phyloP scores from a whole-genome alignment of 2,329 filamentous ascomycete species.

The Purpureocillium lavendulum region DNA sequence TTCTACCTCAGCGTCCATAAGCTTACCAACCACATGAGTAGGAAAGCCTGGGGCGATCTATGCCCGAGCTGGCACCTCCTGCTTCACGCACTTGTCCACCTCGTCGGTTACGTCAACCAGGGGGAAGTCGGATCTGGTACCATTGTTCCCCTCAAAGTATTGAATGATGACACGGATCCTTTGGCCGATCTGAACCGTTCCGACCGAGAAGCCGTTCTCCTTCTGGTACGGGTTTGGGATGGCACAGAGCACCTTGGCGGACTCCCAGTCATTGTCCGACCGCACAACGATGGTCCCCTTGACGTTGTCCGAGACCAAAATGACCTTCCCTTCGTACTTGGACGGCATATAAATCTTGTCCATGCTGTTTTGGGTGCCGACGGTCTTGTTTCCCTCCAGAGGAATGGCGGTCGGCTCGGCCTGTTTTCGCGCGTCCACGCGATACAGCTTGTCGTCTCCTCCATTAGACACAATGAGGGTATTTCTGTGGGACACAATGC shows the following conservation, averaged over 20 bases:
- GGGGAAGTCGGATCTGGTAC: neutral
- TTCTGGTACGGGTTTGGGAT: conserved; percentile 14
- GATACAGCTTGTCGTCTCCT: conserved; percentile 22
- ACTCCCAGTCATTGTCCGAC: conserved; percentile 24
- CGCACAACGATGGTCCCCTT: conserved; percentile 26
- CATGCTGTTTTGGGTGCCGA: neutral
- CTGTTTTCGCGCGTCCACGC: conserved; percentile 19
- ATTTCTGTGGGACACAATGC: conserved; percentile 5
- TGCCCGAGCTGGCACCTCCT: no score
- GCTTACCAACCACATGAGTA: no score
- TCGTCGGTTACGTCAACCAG: neutral
- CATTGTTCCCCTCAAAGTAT: neutral
- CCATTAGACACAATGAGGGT: conserved; percentile 22
- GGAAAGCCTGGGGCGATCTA: no score
- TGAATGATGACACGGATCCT: neutral
- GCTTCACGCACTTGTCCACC: no score
- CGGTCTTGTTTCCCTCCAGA: neutral
- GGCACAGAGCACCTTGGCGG: conserved; percentile 24
- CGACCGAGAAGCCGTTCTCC: conserved; percentile 8
- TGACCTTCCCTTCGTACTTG: conserved; percentile 20
- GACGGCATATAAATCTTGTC: conserved; percentile 25
- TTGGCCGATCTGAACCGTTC: conserved; percentile 8
- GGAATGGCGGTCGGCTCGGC: neutral
- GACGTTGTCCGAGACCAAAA: conserved; percentile 21
- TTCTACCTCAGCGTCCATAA: no score